Evolutionary conservation across 148 eudicot species (phyloP), one percentile per base, ranked within the genome.

Genomic region (Vaccinium vitisidaea): DNA sequence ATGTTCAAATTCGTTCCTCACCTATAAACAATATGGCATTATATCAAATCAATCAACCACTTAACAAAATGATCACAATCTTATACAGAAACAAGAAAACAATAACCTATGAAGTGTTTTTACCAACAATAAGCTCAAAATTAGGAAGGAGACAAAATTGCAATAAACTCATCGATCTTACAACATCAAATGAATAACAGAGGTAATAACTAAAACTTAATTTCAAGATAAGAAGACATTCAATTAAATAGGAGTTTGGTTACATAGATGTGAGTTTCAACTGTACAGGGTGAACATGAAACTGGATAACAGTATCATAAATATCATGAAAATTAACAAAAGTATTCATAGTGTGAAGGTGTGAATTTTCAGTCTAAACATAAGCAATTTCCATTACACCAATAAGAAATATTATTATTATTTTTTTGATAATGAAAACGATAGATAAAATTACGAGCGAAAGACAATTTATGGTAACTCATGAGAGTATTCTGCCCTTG

Each of bases 1-100:
- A 52, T 77, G 80, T 77, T 77, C 80, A 52, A 52, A 50, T 15
- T 77, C 80, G 8, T 77, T 55, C 61, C 80, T 77, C 61, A 77
- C 61, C 80, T 52, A 25, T 6, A 27, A 77, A 50, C 9, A 23
- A 23, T 23, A 25, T 50, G 32, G 5, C 32, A 77, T 50, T 5
- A 50, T n/a, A 1, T 6, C 13, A 1, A 21, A 52, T 77, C 59
- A 23, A 77, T 11, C 79, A 49, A 50, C 79, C 4, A 77, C 59
- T 77, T 10, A 11, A 4, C 53, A 13, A 21, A 21, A 52, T n/a
- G 21, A 67, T 25, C 46, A 53, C 4, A 12, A 25, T 18, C 8
- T 76, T 43, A 11, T 19, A 39, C 46, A 11, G 56, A 76, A 8
- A n/a, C 5, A 76, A 49, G 46, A 43, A 43, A 43, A 43, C 0